Evolutionary conservation across 805 yeast species (phyloP).

Genomic region (Clavispora vitiphila): DNA sequence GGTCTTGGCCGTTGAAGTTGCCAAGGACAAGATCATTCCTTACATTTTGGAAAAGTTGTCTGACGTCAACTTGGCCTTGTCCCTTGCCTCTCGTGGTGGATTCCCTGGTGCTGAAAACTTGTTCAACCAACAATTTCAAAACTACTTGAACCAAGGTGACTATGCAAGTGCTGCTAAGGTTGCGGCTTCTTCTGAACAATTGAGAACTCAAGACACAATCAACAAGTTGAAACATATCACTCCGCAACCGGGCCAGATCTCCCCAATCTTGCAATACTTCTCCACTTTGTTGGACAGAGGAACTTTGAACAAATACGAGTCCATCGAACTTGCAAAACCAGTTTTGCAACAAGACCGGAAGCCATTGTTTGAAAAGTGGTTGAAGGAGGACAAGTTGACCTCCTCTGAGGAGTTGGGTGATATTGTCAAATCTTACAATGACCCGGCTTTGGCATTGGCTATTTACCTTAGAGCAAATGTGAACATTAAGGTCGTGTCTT

Average conservation of each 20-base stretch:
- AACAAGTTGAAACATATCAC: slow-evolving; percentile 86
- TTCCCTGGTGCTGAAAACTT: slow-evolving; percentile 95
- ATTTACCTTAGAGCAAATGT: slow-evolving; percentile 80
- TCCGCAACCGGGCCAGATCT: slow-evolving; percentile 89
- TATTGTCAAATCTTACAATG: slow-evolving; percentile 77
- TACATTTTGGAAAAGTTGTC: slow-evolving; percentile 83
- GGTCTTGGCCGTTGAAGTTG: slow-evolving; percentile 85
- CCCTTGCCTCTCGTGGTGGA: slow-evolving; percentile 92
- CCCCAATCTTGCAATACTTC: slow-evolving; percentile 91
- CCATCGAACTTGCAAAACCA: slow-evolving; percentile 91
- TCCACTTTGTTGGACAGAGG: slow-evolving; percentile 90
- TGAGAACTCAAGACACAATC: slow-evolving; percentile 92
- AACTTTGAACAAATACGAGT: slow-evolving; percentile 84
- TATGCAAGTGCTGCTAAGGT: slow-evolving; percentile 91
- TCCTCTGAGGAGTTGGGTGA: slow-evolving; percentile 98
- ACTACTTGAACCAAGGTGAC: slow-evolving; percentile 76
- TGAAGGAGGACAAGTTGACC: slow-evolving; percentile 89
- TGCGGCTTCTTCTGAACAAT: slow-evolving; percentile 89
- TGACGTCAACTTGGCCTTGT: slow-evolving; percentile 79
- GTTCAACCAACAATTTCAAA: slow-evolving; percentile 87
- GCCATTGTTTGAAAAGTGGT: slow-evolving; percentile 92
- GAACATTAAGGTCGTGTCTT: slow-evolving; percentile 84
- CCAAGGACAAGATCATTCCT: slow-evolving; percentile 80
- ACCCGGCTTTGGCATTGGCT: slow-evolving; percentile 80
- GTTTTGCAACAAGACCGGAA: slow-evolving; percentile 93